Evolutionary conservation across 352 stramenopile genomes (phyloP).

Genomic region (Phytophthora pinifolia): DNA sequence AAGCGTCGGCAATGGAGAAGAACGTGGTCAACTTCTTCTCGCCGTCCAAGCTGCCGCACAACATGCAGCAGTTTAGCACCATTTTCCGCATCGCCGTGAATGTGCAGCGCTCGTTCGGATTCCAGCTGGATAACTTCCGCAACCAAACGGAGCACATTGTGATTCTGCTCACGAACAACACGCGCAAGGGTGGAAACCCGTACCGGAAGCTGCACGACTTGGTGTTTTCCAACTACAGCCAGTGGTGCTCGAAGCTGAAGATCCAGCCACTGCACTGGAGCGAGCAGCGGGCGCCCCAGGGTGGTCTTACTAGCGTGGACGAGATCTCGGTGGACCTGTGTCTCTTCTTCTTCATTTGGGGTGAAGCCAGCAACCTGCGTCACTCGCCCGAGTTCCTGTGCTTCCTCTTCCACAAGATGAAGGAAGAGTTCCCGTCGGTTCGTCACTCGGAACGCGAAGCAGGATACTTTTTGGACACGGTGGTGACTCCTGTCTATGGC

Average conservation of each 20-base stretch:
- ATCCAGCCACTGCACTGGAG: conserved; percentile 73
- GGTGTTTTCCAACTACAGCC: conserved; percentile 88
- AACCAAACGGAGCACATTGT: conserved; percentile 99
- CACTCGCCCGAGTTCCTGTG: conserved; percentile 98
- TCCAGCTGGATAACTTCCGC: conserved; percentile 85
- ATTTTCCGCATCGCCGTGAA: conserved; percentile 86
- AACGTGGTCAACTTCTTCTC: conserved; percentile 86
- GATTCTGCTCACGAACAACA: conserved; percentile 94
- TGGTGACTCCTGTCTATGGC: conserved; percentile 96
- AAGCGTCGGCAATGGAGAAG: conserved; percentile 24
- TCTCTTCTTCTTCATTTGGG: conserved; percentile 99
- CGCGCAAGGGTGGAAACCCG: conserved; percentile 72
- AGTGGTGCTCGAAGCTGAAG: conserved; percentile 88
- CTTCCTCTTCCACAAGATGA: conserved; percentile 98
- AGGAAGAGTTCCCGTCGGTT: conserved; percentile 79
- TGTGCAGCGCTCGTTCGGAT: conserved; percentile 84
- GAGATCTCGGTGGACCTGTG: conserved; percentile 86
- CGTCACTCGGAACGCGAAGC: conserved; percentile 82
- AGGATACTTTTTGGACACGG: conserved; percentile 97
- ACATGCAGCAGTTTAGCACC: conserved; percentile 85
- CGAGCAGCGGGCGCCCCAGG: conserved; percentile 69
- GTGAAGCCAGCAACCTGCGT: conserved; percentile 96
- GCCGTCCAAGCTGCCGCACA: conserved; percentile 53
- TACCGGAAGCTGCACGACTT: conserved; percentile 82
- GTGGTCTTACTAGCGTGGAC: conserved; percentile 83